Percentiles rank a stretch among this genome's conserved stretches.
These are phyloP conservation scores for Flaveria floridana DNA, from an alignment of 140 eudicot genomes.

Conservation along the genomic window DNA sequence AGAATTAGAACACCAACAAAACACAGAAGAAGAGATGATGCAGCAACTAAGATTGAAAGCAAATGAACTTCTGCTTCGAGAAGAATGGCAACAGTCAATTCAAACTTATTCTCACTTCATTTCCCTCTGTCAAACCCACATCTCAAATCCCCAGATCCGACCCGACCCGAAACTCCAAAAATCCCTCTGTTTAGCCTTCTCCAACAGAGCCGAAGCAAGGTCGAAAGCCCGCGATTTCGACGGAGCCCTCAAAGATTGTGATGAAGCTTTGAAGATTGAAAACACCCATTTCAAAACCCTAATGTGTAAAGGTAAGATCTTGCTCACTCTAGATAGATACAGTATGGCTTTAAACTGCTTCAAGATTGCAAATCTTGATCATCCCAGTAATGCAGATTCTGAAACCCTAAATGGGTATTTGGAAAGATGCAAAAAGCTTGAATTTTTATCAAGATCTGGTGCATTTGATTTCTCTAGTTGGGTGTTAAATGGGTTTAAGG, in stretches of 20 bases:
- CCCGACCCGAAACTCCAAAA: constrained; percentile 50
- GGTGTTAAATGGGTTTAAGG: constrained; percentile 63
- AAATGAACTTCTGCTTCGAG: constrained; percentile 71
- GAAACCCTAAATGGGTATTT: constrained; percentile 58
- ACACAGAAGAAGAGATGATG: constrained; percentile 34
- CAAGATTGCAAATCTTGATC: constrained; percentile 60
- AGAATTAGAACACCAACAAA: constrained; percentile 30
- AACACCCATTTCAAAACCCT: constrained; percentile 73
- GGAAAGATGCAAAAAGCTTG: constrained; percentile 72
- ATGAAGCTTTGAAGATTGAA: constrained; percentile 73
- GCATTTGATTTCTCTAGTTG: constrained; percentile 74
- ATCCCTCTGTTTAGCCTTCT: constrained; percentile 75
- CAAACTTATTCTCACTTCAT: constrained; percentile 65
- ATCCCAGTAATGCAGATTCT: constrained; percentile 45
- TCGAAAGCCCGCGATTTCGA: constrained; percentile 45
- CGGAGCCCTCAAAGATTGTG: constrained; percentile 67
- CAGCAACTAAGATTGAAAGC: constrained; percentile 80
- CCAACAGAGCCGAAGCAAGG: constrained; percentile 81
- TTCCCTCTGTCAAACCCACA: constrained; percentile 52
- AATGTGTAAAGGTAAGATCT: constrained; percentile 77
- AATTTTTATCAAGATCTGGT: constrained; percentile 64
- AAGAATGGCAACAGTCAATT: constrained; percentile 77
- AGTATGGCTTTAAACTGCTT: constrained; percentile 63
- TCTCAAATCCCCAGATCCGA: constrained; percentile 40
- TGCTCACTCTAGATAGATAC: constrained; percentile 59